Conservation (phyloP, 1,284 basidiomycete species). For the Rhodotorula sp. region DNA sequence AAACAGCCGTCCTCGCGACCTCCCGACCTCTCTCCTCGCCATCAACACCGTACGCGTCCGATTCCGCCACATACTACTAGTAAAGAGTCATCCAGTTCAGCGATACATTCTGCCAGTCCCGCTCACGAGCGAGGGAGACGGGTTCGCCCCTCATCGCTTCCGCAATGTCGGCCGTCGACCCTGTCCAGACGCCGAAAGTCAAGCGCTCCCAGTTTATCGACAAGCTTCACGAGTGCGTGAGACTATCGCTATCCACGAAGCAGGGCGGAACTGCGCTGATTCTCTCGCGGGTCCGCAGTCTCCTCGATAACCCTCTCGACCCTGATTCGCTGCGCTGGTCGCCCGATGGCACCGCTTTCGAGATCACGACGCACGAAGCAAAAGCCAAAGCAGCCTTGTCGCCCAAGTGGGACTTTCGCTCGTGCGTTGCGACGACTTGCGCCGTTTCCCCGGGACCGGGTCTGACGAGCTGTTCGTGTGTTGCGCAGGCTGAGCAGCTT, state of each 20-base stretch:
- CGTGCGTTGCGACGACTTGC: conserved; percentile 2
- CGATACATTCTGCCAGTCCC: no score
- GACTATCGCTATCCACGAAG: not conserved
- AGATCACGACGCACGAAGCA: conserved; percentile 24
- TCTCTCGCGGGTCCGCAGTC: not conserved
- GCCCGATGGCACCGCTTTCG: conserved; percentile 12
- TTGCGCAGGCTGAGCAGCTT: conserved; percentile 25
- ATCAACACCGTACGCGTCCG: not conserved
- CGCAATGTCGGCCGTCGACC: not conserved
- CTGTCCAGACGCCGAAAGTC: not conserved
- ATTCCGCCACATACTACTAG: not conserved
- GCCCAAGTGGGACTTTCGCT: conserved; percentile 25
- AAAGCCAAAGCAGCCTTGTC: conserved; percentile 14
- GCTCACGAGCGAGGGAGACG: no score
- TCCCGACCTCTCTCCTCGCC: not conserved
- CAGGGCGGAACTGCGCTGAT: not conserved
- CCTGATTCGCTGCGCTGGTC: conserved; percentile 10
- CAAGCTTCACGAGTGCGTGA: conserved; percentile 20
- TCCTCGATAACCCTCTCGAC: conserved; percentile 21
- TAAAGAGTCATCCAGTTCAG: not conserved
- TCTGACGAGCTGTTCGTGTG: not conserved
- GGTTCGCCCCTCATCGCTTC: no score
- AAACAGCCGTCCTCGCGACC: not conserved
- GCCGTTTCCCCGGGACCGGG: no score
- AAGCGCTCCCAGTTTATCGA: conserved; percentile 27